These are phyloP conservation scores for Protea cynaroides DNA, from an alignment of 164 flowering plant species.

Conservation along the genomic window DNA sequence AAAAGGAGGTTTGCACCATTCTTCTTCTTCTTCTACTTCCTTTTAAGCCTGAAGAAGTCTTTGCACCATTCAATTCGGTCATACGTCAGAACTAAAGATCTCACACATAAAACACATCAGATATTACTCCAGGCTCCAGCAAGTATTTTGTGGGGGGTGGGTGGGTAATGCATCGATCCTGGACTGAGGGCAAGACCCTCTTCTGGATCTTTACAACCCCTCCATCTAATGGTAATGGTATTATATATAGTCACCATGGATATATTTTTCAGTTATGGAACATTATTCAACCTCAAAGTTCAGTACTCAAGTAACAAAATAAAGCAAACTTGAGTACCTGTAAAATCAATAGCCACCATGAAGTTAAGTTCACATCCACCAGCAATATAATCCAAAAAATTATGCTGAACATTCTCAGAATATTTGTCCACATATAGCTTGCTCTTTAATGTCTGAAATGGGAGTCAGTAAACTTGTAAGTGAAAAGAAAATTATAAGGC, in stretches of 20 bases:
- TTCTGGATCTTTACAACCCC: too few relatives aligned
- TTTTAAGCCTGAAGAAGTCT: too few relatives aligned
- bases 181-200: too few relatives aligned
- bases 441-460: slow-evolving; percentile 54
- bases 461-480: slow-evolving; percentile 3
- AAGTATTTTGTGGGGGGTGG: too few relatives aligned
- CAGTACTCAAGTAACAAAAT: too few relatives aligned
- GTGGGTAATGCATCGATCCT: too few relatives aligned
- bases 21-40: too few relatives aligned
- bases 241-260: background rate
- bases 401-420: slow-evolving; percentile 46
- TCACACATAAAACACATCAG: too few relatives aligned
- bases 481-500: background rate
- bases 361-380: slow-evolving; percentile 72
- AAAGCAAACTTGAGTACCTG: slow-evolving; percentile 39
- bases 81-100: too few relatives aligned
- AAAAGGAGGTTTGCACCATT: too few relatives aligned
- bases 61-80: too few relatives aligned
- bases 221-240: background rate
- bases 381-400: slow-evolving; percentile 75
- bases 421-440: slow-evolving; percentile 62
- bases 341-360: slow-evolving; percentile 92
- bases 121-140: too few relatives aligned
- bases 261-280: background rate
- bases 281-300: background rate